Conservation (phyloP, 805 yeast genomes). For the Kodamaea fukazawae region DNA sequence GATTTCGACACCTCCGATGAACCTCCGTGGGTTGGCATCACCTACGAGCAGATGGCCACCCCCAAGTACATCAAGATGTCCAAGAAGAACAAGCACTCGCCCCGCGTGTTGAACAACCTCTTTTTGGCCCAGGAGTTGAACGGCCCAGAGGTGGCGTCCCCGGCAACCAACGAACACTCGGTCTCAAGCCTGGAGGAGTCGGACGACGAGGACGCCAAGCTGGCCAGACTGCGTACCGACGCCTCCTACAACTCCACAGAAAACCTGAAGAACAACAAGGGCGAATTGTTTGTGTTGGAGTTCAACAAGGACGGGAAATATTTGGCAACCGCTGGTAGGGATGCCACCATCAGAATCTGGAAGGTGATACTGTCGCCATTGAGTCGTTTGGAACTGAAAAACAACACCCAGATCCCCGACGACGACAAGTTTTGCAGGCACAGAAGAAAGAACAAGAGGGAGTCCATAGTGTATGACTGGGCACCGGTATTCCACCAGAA, state of each 20-base stretch:
- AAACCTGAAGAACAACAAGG: conserved; percentile 23
- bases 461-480: conserved; percentile 30
- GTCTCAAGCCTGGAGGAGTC: conserved; percentile 7
- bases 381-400: conserved; percentile 50
- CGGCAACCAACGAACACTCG: conserved; percentile 9
- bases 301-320: conserved; percentile 80
- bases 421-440: neutral
- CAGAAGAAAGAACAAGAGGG: conserved; percentile 14
- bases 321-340: conserved; percentile 82
- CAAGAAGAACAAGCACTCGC: conserved; percentile 46
- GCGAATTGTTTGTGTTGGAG: conserved; percentile 69
- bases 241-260: conserved; percentile 22
- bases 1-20: conserved; percentile 5
- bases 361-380: conserved; percentile 72
- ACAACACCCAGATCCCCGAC: conserved; percentile 1
- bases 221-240: conserved; percentile 19
- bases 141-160: conserved; percentile 9
- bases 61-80: conserved; percentile 57
- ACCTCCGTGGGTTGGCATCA: conserved; percentile 32
- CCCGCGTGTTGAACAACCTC: conserved; percentile 47
- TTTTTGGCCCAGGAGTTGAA: conserved; percentile 66
- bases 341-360: conserved; percentile 68
- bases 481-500: conserved; percentile 77
- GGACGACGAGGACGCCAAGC: conserved; percentile 10
- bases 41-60: conserved; percentile 41